Evolutionary conservation across 176 grass and related monocot genomes (phyloP).

Genomic region (Triticum aestivum): IWGSC_CS_RefSeq_v2.1 NC_057794.1:123284093-123284592

Average conservation of each 20-base stretch:
- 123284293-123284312: neutral
- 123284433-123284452: neutral
- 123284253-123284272: neutral
- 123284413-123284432: neutral
- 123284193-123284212: slow-evolving; percentile 60
- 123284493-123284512: neutral
- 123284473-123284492: neutral
- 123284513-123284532: neutral
- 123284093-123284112: slow-evolving; percentile 1
- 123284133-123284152: slow-evolving; percentile 73
- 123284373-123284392: neutral
- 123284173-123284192: slow-evolving; percentile 85
- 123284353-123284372: neutral
- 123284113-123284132: slow-evolving; percentile 23
- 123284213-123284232: neutral
- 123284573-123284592: no score
- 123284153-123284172: slow-evolving; percentile 83
- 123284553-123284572: no score
- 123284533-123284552: no score
- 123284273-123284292: neutral
- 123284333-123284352: neutral
- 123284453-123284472: neutral
- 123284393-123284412: neutral
- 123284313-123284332: neutral
- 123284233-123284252: neutral